Percentiles rank a stretch among this genome's conserved stretches.
Evolutionary conservation across 768 basidiomycete species (phyloP).

Genomic region (Phaffia tasmanica): DNA sequence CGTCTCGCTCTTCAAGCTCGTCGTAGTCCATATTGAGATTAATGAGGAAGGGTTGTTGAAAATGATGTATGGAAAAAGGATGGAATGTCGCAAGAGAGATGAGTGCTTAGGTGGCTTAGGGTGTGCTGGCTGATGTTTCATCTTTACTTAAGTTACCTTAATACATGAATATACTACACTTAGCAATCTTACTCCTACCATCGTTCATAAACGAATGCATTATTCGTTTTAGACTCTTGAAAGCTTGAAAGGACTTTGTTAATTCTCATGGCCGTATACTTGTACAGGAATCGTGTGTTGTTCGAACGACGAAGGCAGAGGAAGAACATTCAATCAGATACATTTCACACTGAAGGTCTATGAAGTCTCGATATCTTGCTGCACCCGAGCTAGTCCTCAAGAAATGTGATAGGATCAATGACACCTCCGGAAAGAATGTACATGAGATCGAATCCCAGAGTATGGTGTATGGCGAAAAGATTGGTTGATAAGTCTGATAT

Average conservation of each 20-base stretch:
- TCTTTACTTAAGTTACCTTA: neutral
- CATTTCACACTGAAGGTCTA: too few relatives aligned
- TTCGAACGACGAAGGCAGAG: neutral
- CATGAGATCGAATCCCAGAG: too few relatives aligned
- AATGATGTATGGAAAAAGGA: neutral
- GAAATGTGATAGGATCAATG: too few relatives aligned
- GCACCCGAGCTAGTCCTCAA: too few relatives aligned
- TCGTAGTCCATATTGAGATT: slow-evolving; percentile 22
- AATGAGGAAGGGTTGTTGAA: neutral
- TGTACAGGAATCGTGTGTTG: neutral
- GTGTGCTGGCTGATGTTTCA: neutral
- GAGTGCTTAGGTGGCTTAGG: neutral
- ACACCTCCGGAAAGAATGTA: too few relatives aligned
- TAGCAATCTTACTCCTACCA: neutral
- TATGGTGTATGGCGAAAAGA: too few relatives aligned
- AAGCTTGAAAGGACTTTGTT: neutral
- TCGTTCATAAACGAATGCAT: too few relatives aligned
- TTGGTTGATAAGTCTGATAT: too few relatives aligned
- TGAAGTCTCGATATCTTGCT: too few relatives aligned
- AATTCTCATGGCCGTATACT: neutral
- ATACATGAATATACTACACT: neutral
- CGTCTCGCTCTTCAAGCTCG: slow-evolving; percentile 26
- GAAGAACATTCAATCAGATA: neutral
- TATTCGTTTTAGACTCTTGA: neutral
- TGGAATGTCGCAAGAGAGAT: neutral